Evolutionary conservation across 148 eudicot genomes (phyloP).

Genomic region (Rhododendron griersonianum): DNA sequence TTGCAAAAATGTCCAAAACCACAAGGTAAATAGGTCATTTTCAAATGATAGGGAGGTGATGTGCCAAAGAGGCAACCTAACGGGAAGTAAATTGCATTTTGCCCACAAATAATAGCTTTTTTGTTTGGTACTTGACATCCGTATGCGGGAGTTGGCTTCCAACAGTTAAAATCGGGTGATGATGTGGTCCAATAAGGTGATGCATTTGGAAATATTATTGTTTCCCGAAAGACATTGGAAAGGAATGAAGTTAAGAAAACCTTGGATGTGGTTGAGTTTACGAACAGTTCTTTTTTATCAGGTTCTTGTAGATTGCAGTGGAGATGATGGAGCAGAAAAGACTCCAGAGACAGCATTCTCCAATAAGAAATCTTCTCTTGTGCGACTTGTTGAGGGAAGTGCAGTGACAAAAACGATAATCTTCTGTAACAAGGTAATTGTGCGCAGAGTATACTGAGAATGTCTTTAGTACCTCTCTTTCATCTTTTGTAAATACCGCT

Average conservation of each 20-base stretch:
- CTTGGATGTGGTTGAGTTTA: slow-evolving; percentile 3
- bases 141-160: neutral
- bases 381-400: slow-evolving; percentile 65
- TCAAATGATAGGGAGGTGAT: neutral
- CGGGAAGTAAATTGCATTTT: neutral
- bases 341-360: slow-evolving; percentile 85
- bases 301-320: slow-evolving; percentile 96
- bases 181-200: neutral
- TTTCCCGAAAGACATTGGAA: neutral
- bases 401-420: slow-evolving; percentile 72
- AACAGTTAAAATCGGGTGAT: neutral
- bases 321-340: slow-evolving; percentile 66
- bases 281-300: slow-evolving; percentile 13
- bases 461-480: neutral
- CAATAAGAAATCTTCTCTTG: slow-evolving; percentile 82
- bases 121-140: neutral
- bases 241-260: neutral
- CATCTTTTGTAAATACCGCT: neutral
- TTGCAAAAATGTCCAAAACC: neutral
- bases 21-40: neutral
- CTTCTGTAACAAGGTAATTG: slow-evolving; percentile 87
- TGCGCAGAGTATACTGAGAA: neutral
- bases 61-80: neutral
- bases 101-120: neutral
- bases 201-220: neutral